These are phyloP conservation scores for Sugiyamaella smithiae DNA, from an alignment of 805 yeast species.

Conservation along the genomic window DNA sequence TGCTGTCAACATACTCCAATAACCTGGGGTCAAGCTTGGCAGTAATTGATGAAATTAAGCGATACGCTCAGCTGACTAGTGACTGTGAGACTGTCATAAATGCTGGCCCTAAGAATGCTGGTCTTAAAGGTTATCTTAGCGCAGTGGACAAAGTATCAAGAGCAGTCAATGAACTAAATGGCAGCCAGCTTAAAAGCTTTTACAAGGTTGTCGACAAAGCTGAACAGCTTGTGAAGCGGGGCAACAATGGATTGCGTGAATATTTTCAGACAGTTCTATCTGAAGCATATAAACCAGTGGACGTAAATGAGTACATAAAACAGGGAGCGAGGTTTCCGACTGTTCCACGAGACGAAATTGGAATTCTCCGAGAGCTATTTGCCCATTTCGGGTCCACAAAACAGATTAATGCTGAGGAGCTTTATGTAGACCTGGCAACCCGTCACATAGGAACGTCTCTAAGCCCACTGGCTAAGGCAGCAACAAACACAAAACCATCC, in stretches of 20 bases:
- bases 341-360: slow-evolving; percentile 25
- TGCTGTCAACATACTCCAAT: slow-evolving; percentile 50
- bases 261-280: slow-evolving; percentile 48
- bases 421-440: slow-evolving; percentile 22
- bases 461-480: slow-evolving; percentile 17
- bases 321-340: slow-evolving; percentile 36
- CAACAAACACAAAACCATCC: slow-evolving; percentile 9
- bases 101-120: slow-evolving; percentile 26
- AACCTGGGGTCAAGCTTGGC: slow-evolving; percentile 33
- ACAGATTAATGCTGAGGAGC: slow-evolving; percentile 28
- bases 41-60: slow-evolving; percentile 28
- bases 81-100: slow-evolving; percentile 38
- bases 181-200: slow-evolving; percentile 39
- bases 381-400: slow-evolving; percentile 41
- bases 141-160: slow-evolving; percentile 16
- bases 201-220: slow-evolving; percentile 62
- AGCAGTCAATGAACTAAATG: slow-evolving; percentile 27
- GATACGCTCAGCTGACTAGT: slow-evolving; percentile 45
- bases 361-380: slow-evolving; percentile 42
- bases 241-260: slow-evolving; percentile 53
- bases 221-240: slow-evolving; percentile 51
- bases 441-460: slow-evolving; percentile 22
- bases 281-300: slow-evolving; percentile 42
- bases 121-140: slow-evolving; percentile 27
- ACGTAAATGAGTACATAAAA: slow-evolving; percentile 43